Percentiles rank a stretch among this genome's conserved stretches.
Conservation (phyloP, 306 rosid genomes). For the Pachyrhizus erosus region DNA sequence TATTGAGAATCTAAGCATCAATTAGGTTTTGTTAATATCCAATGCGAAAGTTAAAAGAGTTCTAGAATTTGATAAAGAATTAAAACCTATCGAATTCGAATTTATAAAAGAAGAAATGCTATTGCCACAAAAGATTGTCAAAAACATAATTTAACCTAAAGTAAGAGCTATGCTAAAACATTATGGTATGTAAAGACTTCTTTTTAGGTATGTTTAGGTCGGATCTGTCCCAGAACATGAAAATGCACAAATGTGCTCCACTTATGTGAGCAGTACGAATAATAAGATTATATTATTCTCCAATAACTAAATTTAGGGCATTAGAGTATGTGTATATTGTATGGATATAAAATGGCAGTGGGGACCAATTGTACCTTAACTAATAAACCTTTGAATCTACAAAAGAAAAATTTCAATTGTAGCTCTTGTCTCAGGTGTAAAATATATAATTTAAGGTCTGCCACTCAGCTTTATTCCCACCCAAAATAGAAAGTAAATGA, state of each 20-base stretch:
- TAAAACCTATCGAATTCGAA: conserved; percentile 37
- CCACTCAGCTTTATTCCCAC: conserved; percentile 28
- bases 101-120: conserved; percentile 29
- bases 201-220: conserved; percentile 57
- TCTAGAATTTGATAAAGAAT: conserved; percentile 30
- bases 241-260: conserved; percentile 60
- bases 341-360: conserved; percentile 39
- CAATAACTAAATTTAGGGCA: conserved; percentile 18
- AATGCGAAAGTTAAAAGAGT: not conserved
- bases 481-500: conserved; percentile 34
- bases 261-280: conserved; percentile 46
- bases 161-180: conserved; percentile 43
- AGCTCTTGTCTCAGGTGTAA: not conserved
- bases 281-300: conserved; percentile 32
- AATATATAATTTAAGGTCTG: conserved; percentile 2
- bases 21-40: not conserved
- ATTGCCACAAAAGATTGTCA: conserved; percentile 44
- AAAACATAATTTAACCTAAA: conserved; percentile 41
- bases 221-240: conserved; percentile 51
- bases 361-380: conserved; percentile 30
- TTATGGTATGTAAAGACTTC: conserved; percentile 35
- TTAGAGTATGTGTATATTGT: not conserved
- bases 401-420: not conserved
- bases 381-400: conserved; percentile 33
- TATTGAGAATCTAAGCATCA: conserved; percentile 28